Conservation (phyloP, 2,329 filamentous ascomycete species). For the Aspergillus sergii region DNA sequence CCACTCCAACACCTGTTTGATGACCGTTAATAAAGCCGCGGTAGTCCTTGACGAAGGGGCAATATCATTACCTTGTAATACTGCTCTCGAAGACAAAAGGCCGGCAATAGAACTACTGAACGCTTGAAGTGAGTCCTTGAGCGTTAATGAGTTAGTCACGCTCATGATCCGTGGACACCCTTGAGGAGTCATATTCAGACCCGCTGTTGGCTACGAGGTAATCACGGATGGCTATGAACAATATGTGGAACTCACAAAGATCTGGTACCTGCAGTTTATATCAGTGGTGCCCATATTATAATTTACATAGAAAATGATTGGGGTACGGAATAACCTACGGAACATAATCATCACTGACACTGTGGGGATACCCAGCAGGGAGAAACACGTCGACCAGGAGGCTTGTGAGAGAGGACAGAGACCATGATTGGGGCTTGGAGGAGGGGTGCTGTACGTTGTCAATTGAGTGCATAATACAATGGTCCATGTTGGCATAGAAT, state of each 20-base stretch:
- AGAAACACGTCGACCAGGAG: conserved; percentile 72
- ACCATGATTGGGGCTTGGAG: conserved; percentile 25
- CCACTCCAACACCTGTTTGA: conserved; percentile 72
- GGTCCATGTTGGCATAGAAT: neutral
- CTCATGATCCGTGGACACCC: neutral
- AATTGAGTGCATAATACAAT: neutral
- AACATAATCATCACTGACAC: conserved; percentile 81
- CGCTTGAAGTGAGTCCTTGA: conserved; percentile 45
- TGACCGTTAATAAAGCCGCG: neutral
- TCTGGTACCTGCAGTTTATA: conserved; percentile 59
- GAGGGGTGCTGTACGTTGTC: conserved; percentile 17
- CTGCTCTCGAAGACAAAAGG: conserved; percentile 77
- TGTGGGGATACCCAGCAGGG: conserved; percentile 84
- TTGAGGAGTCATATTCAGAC: neutral
- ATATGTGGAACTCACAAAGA: conserved; percentile 57
- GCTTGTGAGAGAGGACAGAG: conserved; percentile 32
- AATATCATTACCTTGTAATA: conserved; percentile 65
- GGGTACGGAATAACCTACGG: conserved; percentile 50
- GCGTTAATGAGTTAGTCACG: neutral
- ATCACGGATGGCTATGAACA: neutral
- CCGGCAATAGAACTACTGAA: conserved; percentile 47
- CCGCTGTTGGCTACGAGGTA: neutral
- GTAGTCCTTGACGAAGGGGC: neutral
- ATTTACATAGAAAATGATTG: too few relatives aligned
- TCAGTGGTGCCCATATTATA: conserved; percentile 15